These are phyloP conservation scores for Cladophialophora immunda DNA, from an alignment of 2,329 filamentous ascomycete genomes.

Conservation along the genomic window DNA sequence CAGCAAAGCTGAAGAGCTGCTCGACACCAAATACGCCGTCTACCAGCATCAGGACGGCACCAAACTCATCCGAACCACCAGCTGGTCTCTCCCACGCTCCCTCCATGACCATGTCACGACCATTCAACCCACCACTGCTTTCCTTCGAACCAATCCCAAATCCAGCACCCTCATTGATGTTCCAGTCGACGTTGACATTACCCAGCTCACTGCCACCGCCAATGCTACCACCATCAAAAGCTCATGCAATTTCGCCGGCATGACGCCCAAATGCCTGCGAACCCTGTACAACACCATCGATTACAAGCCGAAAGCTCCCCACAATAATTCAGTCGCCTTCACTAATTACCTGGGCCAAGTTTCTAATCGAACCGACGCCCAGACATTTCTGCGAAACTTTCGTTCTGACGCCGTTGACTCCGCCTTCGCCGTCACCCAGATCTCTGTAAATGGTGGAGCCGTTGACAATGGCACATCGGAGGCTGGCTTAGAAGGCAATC, in stretches of 20 bases:
- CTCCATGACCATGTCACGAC: constrained; percentile 67
- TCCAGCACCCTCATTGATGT: constrained; percentile 41
- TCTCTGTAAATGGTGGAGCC: constrained; percentile 47
- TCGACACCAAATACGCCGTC: constrained; percentile 62
- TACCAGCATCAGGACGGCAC: constrained; percentile 65
- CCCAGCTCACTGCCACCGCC: constrained; percentile 24
- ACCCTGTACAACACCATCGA: constrained; percentile 64
- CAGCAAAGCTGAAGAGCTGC: constrained; percentile 60
- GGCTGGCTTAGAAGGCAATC: constrained; percentile 62
- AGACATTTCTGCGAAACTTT: constrained; percentile 49
- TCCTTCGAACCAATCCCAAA: constrained; percentile 55
- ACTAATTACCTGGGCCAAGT: constrained; percentile 59
- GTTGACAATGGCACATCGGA: constrained; percentile 46
- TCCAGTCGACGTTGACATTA: constrained; percentile 42
- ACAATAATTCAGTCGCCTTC: constrained; percentile 56
- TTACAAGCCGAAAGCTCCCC: constrained; percentile 57
- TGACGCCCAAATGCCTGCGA: constrained; percentile 63
- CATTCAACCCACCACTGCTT: constrained; percentile 69
- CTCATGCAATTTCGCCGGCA: constrained; percentile 61
- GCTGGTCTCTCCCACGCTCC: constrained; percentile 67
- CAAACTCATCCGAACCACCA: constrained; percentile 60
- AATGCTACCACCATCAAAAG: constrained; percentile 44
- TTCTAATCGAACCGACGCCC: constrained; percentile 56
- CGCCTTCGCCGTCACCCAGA: constrained; percentile 47
- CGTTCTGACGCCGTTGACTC: constrained; percentile 48